These are phyloP conservation scores for Rhodotorula sp. DNA, from an alignment of 1,284 basidiomycete genomes.

Conservation along the genomic window DNA sequence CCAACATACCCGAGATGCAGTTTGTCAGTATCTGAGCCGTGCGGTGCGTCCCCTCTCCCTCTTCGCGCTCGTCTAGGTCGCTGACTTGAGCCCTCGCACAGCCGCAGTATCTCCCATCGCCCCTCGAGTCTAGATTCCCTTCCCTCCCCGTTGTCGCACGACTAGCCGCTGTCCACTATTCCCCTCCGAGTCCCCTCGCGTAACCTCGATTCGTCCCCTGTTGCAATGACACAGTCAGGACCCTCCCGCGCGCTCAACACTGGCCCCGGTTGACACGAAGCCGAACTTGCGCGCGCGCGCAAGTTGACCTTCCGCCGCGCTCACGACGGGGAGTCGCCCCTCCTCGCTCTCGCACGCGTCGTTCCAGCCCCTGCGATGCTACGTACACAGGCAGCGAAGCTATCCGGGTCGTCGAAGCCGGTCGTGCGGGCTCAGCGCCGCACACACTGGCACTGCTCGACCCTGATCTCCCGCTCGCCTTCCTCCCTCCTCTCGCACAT, in stretches of 20 bases:
- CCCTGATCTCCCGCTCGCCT: constrained; percentile 13
- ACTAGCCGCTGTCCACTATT: no score
- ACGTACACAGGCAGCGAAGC: neutral
- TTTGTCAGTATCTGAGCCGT: neutral
- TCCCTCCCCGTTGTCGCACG: no score
- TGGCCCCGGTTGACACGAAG: neutral
- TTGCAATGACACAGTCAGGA: neutral
- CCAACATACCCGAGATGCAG: neutral
- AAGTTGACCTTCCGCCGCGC: neutral
- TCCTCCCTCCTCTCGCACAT: constrained; percentile 11
- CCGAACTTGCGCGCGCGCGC: neutral
- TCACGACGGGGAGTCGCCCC: neutral
- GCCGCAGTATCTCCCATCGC: no score
- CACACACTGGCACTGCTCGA: constrained; percentile 19
- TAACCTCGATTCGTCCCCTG: neutral
- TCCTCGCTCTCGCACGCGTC: neutral
- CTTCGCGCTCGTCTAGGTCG: no score
- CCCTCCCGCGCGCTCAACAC: neutral
- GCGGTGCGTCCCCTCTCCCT: neutral
- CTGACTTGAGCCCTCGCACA: no score
- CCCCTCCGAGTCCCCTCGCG: no score
- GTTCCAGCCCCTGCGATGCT: neutral
- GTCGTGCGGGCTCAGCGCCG: neutral
- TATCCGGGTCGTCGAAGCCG: no score
- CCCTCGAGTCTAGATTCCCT: no score